Conservation (phyloP, 768 basidiomycete species). For the Russula dissimulans region DNA sequence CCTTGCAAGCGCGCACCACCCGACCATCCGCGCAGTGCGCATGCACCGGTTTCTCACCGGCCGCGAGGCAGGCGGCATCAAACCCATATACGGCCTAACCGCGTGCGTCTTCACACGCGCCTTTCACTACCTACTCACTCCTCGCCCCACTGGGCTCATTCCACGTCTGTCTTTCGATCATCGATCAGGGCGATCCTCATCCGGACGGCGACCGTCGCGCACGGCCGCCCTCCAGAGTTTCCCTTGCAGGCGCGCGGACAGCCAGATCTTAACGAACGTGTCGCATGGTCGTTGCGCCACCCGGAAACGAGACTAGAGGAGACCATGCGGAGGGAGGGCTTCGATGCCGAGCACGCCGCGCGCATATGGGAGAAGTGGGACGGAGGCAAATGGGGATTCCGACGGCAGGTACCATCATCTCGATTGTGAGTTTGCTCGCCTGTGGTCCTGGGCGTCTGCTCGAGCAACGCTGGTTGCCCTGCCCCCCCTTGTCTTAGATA, state of each 20-base stretch:
- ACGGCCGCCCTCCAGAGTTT: constrained; percentile 38
- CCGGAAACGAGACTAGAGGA: constrained; percentile 21
- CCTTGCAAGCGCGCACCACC: background rate
- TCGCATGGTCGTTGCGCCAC: constrained; percentile 34
- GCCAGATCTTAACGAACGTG: constrained; percentile 32
- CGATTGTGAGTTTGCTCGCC: background rate
- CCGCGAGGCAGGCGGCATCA: constrained; percentile 72
- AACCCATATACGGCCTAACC: constrained; percentile 84
- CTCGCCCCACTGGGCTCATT: background rate
- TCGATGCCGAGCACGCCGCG: constrained; percentile 21
- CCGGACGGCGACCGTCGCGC: constrained; percentile 40
- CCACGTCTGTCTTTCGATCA: background rate
- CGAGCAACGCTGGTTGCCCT: too few relatives aligned
- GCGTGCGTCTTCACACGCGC: constrained; percentile 44
- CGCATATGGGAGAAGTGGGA: constrained; percentile 16
- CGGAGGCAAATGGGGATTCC: constrained; percentile 5
- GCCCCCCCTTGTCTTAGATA: background rate
- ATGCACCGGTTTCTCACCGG: constrained; percentile 82
- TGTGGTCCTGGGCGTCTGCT: too few relatives aligned
- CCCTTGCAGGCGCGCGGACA: constrained; percentile 37
- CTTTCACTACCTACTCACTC: too few relatives aligned
- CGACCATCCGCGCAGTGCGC: constrained; percentile 28
- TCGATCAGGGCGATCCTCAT: constrained; percentile 41
- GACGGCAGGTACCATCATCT: background rate
- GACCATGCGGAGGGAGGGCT: constrained; percentile 22